A percentile compares a stretch with the other conserved stretches of the same genome.
These are phyloP conservation scores for Suillus americanus DNA, from an alignment of 768 basidiomycete genomes.

Conservation along the genomic window DNA sequence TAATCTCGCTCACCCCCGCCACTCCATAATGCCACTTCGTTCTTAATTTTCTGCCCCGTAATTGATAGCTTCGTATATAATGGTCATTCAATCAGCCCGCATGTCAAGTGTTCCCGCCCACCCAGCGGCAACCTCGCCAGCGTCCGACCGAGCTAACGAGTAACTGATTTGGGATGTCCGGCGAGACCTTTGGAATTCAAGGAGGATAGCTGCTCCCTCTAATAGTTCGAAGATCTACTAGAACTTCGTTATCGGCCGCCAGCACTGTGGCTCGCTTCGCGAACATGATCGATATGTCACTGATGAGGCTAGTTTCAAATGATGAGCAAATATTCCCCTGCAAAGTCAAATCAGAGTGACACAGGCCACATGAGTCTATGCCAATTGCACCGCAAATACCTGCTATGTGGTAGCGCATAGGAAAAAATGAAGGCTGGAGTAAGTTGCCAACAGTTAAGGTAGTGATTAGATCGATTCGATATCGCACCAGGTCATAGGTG, in stretches of 20 bases:
- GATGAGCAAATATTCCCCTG: too few species aligned
- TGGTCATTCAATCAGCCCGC: too few species aligned
- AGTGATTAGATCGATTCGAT: background rate
- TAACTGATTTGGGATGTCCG: background rate
- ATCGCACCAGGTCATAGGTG: background rate
- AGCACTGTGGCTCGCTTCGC: background rate
- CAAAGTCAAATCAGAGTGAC: too few species aligned
- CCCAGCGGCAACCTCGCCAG: too few species aligned
- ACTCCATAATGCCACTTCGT: too few species aligned
- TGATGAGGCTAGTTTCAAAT: background rate
- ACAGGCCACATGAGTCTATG: background rate
- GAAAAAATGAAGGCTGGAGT: too few species aligned
- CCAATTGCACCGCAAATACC: background rate
- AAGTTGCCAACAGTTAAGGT: background rate
- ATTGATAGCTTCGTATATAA: too few species aligned
- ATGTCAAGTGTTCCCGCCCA: too few species aligned
- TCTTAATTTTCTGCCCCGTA: too few species aligned
- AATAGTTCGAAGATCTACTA: background rate
- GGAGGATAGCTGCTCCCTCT: background rate
- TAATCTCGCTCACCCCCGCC: too few species aligned
- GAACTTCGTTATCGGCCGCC: background rate
- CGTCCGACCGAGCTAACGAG: background rate
- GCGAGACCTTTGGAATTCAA: background rate
- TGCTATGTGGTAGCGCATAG: background rate
- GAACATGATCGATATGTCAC: background rate